These are phyloP conservation scores for Agrocybe praecox DNA, from an alignment of 768 basidiomycete species.

Conservation along the genomic window DNA sequence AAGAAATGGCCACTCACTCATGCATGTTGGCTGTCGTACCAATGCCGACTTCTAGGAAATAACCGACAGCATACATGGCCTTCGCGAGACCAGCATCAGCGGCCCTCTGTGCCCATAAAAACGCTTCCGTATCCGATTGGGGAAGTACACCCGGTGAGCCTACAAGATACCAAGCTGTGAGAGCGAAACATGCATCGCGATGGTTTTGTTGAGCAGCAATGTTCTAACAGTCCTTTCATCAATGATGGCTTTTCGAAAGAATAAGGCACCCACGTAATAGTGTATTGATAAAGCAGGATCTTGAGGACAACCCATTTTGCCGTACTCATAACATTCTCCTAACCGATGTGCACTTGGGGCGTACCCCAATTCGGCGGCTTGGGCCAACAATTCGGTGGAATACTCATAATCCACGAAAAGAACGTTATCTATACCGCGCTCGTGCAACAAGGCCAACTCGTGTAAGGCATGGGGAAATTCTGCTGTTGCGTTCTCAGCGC, in stretches of 20 bases:
- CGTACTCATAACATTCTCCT: slow-evolving; percentile 99
- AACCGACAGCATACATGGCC: slow-evolving; percentile 97
- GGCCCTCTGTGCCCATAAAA: slow-evolving; percentile 95
- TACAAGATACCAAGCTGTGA: slow-evolving; percentile 99
- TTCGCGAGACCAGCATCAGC: slow-evolving; percentile 91
- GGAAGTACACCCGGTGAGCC: slow-evolving; percentile 97
- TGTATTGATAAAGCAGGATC: slow-evolving; percentile 97
- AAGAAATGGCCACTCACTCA: slow-evolving; percentile 52
- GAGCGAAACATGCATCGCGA: slow-evolving; percentile 95
- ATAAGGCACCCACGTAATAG: slow-evolving; percentile 81
- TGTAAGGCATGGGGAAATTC: slow-evolving; percentile 97
- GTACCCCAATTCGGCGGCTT: slow-evolving; percentile 94
- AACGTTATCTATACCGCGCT: slow-evolving; percentile 97
- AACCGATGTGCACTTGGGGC: slow-evolving; percentile 94
- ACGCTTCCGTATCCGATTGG: slow-evolving; percentile 98
- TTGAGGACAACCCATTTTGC: slow-evolving; percentile 97
- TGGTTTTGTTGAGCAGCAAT: slow-evolving; percentile 98
- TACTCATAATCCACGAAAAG: slow-evolving; percentile 97
- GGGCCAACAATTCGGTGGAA: slow-evolving; percentile 90
- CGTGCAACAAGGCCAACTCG: slow-evolving; percentile 91
- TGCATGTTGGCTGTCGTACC: slow-evolving; percentile 68
- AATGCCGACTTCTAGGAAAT: slow-evolving; percentile 96
- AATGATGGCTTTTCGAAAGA: slow-evolving; percentile 2
- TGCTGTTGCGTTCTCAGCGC: slow-evolving; percentile 90
- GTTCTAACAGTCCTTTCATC: slow-evolving; percentile 56